Percentiles rank a stretch among this genome's conserved stretches.
phyloP scores from a whole-genome alignment of 306 rosid genomes.

The Albizia julibrissin region DNA sequence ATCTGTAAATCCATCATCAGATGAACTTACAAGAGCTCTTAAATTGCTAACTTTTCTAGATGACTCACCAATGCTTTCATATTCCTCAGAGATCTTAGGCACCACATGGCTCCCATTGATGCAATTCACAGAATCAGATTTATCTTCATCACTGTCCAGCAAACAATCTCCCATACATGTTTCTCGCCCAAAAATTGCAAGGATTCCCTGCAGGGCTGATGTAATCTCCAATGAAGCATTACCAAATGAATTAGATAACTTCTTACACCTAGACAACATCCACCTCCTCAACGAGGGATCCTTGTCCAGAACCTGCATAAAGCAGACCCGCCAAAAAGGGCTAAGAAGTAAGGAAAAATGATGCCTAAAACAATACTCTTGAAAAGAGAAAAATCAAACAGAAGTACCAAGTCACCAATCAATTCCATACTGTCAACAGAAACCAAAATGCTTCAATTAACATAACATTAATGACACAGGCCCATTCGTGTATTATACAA shows the following conservation, averaged over 20 bases:
- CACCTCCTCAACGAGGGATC: slow-evolving; percentile 66
- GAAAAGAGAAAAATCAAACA: slow-evolving; percentile 22
- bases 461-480: slow-evolving; percentile 6
- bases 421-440: slow-evolving; percentile 18
- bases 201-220: slow-evolving; percentile 52
- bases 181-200: slow-evolving; percentile 49
- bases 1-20: slow-evolving; percentile 45
- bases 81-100: slow-evolving; percentile 51
- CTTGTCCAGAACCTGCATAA: slow-evolving; percentile 68
- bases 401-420: slow-evolving; percentile 6
- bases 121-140: slow-evolving; percentile 51
- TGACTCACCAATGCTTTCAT: slow-evolving; percentile 56
- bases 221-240: slow-evolving; percentile 46
- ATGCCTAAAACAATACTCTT: not conserved
- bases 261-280: slow-evolving; percentile 61
- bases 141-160: slow-evolving; percentile 66
- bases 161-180: slow-evolving; percentile 48
- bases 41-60: slow-evolving; percentile 48
- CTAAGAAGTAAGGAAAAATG: slow-evolving; percentile 6
- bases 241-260: slow-evolving; percentile 49
- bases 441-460: slow-evolving; percentile 22
- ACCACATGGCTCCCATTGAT: slow-evolving; percentile 41
- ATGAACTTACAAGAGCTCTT: slow-evolving; percentile 44
- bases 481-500: not conserved
- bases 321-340: slow-evolving; percentile 31